Evolutionary conservation across 495 filamentous ascomycete species (phyloP), one percentile per base, ranked within the genome.

Genomic region (Tricharina praecox): DNA sequence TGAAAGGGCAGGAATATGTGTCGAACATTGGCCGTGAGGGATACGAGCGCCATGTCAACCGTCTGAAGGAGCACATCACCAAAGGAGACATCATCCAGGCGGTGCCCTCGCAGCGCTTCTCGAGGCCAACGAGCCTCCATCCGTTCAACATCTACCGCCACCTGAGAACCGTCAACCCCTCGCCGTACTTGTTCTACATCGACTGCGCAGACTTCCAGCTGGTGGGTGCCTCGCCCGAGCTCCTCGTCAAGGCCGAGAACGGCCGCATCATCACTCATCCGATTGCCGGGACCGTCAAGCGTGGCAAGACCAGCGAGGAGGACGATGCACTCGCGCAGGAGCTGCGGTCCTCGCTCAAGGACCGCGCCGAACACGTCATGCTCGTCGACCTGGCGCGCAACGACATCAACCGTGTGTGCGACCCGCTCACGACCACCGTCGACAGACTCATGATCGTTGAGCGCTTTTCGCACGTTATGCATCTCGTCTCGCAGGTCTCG

Each of bases 71-170:
- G 55, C 88, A 95, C 68, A 96, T 97, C 54, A 69, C 71, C 53
- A 73, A 74, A 39, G 90, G 90, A 41, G 83, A 94, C 68, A 95
- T 97, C 61, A 95, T 97, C 68, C 90, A 97, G 63, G 82, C 85
- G 0, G 90, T 96, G 1, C 90, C 90, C 1, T 93, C 85, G 23
- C 90, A 97, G 65, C 77, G 90, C 35, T 78, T 95, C 58, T 81
- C 86, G 0, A 75, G 90, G 11, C 84, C 86, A 18, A 97, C 90
- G 10, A 73, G 74, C 32, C 71, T 97, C 19, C 90, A 96, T 62
- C 86, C 90, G 0, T 97, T 93, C 71, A 97, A 97, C 70, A 86
- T 97, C 64, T 97, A 96, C 73, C 81, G 87, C 32, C 85, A 92
- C 60, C 73, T 97, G 24, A 84, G 90, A 55, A 92, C 81, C 8